A percentile compares a stretch with the other conserved stretches of the same genome.
Evolutionary conservation across 2,329 filamentous ascomycete species (phyloP).

Genomic region (Sclerotinia glacialis): DNA sequence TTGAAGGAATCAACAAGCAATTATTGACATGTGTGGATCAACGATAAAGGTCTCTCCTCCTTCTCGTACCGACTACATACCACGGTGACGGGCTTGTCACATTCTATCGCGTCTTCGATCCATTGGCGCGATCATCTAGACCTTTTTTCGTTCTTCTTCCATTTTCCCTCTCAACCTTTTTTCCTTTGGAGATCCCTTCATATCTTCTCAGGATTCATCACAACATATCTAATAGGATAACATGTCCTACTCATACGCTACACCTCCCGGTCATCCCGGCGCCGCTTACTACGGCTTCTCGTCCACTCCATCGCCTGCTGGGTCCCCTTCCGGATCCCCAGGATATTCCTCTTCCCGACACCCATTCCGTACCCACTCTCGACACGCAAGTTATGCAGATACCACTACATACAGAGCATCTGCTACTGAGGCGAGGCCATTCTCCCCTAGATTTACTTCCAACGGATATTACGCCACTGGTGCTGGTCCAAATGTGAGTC

Average conservation of each 20-base stretch:
- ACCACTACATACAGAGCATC: constrained; percentile 31
- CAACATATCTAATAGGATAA: constrained; percentile 35
- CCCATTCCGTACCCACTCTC: constrained; percentile 37
- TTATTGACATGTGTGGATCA: constrained; percentile 42
- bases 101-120: constrained; percentile 33
- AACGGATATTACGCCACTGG: constrained; percentile 41
- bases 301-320: constrained; percentile 38
- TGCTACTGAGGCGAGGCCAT: constrained; percentile 30
- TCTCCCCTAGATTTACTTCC: constrained; percentile 41
- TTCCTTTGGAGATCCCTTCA: constrained; percentile 28
- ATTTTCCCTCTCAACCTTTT: constrained; percentile 28
- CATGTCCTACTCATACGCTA: constrained; percentile 38
- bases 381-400: constrained; percentile 38
- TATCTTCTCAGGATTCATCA: constrained; percentile 16
- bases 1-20: constrained; percentile 32
- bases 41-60: constrained; percentile 40
- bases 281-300: constrained; percentile 36
- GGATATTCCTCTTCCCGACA: constrained; percentile 30
- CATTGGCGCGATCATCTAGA: constrained; percentile 19
- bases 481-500: constrained; percentile 42
- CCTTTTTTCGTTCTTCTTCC: constrained; percentile 12
- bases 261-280: constrained; percentile 35
- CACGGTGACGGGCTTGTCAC: constrained; percentile 41
- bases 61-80: constrained; percentile 42
- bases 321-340: constrained; percentile 32